Evolutionary conservation across 1,284 basidiomycete species (phyloP), one percentile per base, ranked within the genome.

Genomic region (Fomitopsis pinicola): DNA sequence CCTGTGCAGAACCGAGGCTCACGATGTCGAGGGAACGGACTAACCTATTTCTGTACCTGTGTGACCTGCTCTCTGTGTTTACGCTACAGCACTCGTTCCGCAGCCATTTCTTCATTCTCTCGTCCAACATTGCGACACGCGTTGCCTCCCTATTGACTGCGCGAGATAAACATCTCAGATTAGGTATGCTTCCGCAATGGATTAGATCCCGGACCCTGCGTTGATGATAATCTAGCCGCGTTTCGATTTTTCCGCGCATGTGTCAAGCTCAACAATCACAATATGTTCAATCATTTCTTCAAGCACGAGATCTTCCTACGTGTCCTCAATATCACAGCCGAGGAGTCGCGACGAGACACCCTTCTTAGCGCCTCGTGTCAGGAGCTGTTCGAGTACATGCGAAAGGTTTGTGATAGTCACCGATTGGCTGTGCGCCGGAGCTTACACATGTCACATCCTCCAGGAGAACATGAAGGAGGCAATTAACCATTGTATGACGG

Each of bases 351-450:
- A 53, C 82, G 92, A 62, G 97, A 99, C 76, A 99, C 97, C 74
- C 83, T 99, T 65, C 80, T 99, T 52, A 92, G 89, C 69, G 96
- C 95, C 65, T 93, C 96, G 19, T 98, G 94, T 78, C 89, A 97
- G 70, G 97, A 99, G 72, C 92, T 94, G 64, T 94, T 99, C 69
- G 97, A 99, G 69, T 82, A 86, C 66, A 92, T 98, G 73, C 87
- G 92, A 62, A 85, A 85, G 78, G 95, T 95, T 64, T 65, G 83
- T 63, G n/a, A 15, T 36, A 42, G 42, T 55, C 53, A 17, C 38
- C 52, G 50, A 53, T 45, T 60, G 59, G 38, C 54, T 57, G 35
- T 36, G 55, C 48, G 56, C 48, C 61, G 59, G 53, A 65, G 54
- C 46, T 44, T 28, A 42, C 8, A 15, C 56, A 48, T 44, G 35